These are phyloP conservation scores for Cyclanthera cordifolia DNA, from an alignment of 306 rosid genomes.

Conservation along the genomic window DNA sequence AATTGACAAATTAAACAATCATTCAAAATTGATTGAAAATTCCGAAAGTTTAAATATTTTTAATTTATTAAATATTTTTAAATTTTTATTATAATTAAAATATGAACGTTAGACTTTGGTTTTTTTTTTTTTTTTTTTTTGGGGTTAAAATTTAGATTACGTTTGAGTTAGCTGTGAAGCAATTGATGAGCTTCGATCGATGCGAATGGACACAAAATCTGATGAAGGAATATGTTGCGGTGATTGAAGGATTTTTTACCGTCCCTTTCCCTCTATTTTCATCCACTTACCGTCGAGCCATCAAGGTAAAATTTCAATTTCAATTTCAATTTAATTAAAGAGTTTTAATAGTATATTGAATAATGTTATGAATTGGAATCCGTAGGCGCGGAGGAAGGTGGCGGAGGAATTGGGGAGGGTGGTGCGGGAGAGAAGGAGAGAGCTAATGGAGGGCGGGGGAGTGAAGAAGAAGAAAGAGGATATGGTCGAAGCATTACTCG, in stretches of 20 bases:
- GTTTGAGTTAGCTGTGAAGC: constrained; percentile 92
- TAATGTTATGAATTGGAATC: too few species aligned
- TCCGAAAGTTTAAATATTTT: too few species aligned
- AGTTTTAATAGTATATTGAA: too few species aligned
- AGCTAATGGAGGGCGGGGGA: constrained; percentile 21
- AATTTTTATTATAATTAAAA: too few species aligned
- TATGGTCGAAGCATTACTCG: constrained; percentile 66
- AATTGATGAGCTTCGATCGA: constrained; percentile 91
- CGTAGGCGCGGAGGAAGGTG: constrained; percentile 81
- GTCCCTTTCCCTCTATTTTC: constrained; percentile 73
- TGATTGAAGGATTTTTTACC: constrained; percentile 87
- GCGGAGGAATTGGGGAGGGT: constrained; percentile 62
- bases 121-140: too few species aligned
- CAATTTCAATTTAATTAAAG: too few species aligned
- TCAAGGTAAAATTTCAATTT: constrained; percentile 27
- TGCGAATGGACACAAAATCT: constrained; percentile 77
- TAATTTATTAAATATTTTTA: too few species aligned
- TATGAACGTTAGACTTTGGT: too few species aligned
- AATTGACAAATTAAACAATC: too few species aligned
- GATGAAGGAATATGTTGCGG: constrained; percentile 69
- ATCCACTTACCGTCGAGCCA: constrained; percentile 76
- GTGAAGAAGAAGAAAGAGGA: constrained; percentile 45
- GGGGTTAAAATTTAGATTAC: too few species aligned
- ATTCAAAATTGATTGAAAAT: too few species aligned
- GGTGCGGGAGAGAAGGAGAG: constrained; percentile 58